Evolutionary conservation across 1,139 yeast genomes (phyloP), one percentile per base, ranked within the genome.

Genomic region (Sugiyamaella pinicola): DNA sequence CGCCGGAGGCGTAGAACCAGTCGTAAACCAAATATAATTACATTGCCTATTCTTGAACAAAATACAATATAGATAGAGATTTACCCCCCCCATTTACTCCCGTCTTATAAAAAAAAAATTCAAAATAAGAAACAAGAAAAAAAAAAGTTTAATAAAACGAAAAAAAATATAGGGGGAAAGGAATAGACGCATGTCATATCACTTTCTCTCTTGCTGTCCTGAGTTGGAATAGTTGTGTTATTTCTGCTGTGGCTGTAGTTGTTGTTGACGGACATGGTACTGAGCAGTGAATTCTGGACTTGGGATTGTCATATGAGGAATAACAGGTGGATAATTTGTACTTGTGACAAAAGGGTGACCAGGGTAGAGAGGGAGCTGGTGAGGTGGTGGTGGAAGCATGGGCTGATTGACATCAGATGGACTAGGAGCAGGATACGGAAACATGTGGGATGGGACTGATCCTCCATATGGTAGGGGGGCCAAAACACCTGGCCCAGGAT

Each of bases 221-320:
- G n/a, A n/a, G n/a, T n/a, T n/a, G n/a, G n/a, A n/a, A n/a, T n/a
- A n/a, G n/a, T n/a, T n/a, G n/a, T n/a, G 15, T 37, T 7, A 12
- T 26, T 35, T 5, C 19, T 28, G 24, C 18, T 46, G 28, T 38
- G 24, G 43, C 10, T 13, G 43, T 37, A 15, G 41, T 15, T 34
- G 49, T 9, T 46, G 40, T 17, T 15, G 49, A 31, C 40, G 49
- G 18, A 46, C 12, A 17, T 46, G 49, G 12, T 12, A 35, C 28
- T 41, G 45, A 24, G 31, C 35, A 49, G 46, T 26, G 33, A 40
- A 33, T 22, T 47, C 45, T 18, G 47, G 37, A 37, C 24, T 28
- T 37, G 40, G 42, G n/a, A 40, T 28, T 29, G 49, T 42, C 45
- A 53, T 47, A 33, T 40, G 52, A 12, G 52, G 52, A 15, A 49